Base-by-base conservation (phyloP, 1,284 basidiomycete genomes). In the Trametes versicolor region DNA sequence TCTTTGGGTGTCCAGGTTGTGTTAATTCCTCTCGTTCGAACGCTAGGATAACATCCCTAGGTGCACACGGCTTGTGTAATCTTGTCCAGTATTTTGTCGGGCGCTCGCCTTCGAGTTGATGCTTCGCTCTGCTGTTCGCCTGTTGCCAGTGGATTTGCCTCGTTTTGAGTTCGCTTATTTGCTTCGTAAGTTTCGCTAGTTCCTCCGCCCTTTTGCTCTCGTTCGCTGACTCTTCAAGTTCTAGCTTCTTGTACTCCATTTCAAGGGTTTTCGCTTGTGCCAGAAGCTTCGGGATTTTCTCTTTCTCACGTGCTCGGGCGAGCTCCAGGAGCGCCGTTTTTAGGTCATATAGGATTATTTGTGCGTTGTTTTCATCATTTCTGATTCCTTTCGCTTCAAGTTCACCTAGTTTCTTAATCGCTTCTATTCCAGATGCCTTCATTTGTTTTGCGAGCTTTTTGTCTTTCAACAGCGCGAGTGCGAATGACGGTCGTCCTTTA, bases 61-160 rank as follows among this genome's bases (percentile, higher is more conserved):
- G 65, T 1, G 29, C 21, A 0, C 13, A 5, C 0, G 25, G 15
- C 19, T 36, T 52, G 41, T 79, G 75, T 0, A 74, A 23, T 0
- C 51, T 60, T 0, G 72, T 71, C 79, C 80, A 81, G 59, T 71
- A 73, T 60, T 77, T 77, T 9, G 62, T 62, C 0, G 77, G 71
- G 0, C 70, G 73, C 60, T 82, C 80, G 0, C 76, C 76, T 48
- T 78, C 69, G 0, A 76, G 15, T 0, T 64, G 54, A 63, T 68
- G 45, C 10, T 39, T 37, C 4, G 62, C 56, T 8, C 52, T 23
- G 0, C 27, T 23, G 4, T 34, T 37, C 7, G 21, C 8, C n/a
- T 62, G 53, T 25, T 23, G 29, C 15, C 60, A 48, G 4, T 52
- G 39, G 0, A 43, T 4, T 0, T 54, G 17, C 10, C 43, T 58